These are phyloP conservation scores for Tolypocladium tropicale DNA, from an alignment of 2,329 filamentous ascomycete genomes.

Conservation along the genomic window DNA sequence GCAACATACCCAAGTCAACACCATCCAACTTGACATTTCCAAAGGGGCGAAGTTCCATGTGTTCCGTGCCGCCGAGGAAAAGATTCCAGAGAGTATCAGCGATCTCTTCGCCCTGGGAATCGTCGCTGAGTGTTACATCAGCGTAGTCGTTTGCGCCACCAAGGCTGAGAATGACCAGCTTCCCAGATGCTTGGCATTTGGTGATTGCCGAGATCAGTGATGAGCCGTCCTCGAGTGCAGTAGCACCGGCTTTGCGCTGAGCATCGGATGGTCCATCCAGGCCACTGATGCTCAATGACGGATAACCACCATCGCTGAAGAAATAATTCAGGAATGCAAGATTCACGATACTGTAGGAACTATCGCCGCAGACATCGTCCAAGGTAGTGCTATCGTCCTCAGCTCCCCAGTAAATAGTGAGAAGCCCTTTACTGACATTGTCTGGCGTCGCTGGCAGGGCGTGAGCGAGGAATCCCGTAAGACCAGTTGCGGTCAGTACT, in stretches of 20 bases:
- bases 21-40: conserved; percentile 57
- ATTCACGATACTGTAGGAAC: not conserved
- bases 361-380: not conserved
- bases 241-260: not conserved
- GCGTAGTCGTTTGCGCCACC: not conserved
- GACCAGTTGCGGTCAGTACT: not conserved
- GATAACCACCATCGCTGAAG: not conserved
- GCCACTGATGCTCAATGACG: not conserved
- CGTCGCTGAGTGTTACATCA: conserved; percentile 4
- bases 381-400: not conserved
- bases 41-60: conserved; percentile 50
- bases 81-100: conserved; percentile 57
- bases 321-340: not conserved
- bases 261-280: not conserved
- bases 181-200: not conserved
- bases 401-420: not conserved
- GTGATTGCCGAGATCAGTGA: not conserved
- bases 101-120: conserved; percentile 35
- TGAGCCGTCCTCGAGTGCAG: not conserved
- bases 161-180: not conserved
- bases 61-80: conserved; percentile 41
- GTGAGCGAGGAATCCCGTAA: not conserved
- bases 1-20: conserved; percentile 46
- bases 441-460: not conserved
- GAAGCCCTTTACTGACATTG: not conserved